Conservation (phyloP, 352 stramenopile genomes). For the Phytophthora ramorum region DNA sequence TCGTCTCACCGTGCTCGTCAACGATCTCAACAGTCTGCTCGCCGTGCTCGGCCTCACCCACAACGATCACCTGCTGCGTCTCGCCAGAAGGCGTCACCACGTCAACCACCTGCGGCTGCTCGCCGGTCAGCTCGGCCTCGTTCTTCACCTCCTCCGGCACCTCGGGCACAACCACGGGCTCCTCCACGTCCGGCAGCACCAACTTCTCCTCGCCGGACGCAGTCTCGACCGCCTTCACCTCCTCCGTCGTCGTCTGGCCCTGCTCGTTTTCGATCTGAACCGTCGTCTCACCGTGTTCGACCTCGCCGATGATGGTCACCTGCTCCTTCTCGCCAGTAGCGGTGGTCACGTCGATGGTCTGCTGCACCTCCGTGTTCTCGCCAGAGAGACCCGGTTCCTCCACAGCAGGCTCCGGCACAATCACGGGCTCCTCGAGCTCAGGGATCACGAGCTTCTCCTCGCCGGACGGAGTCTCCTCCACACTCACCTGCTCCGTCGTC, state of each 20-base stretch:
- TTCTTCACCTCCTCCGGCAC: conserved; percentile 36
- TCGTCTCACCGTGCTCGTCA: conserved; percentile 5
- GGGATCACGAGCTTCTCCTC: not conserved
- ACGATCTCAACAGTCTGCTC: conserved; percentile 12
- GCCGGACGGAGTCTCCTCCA: not conserved
- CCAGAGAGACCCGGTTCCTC: not conserved
- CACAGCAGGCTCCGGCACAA: not conserved
- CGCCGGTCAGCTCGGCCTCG: conserved; percentile 4
- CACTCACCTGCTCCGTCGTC: not conserved
- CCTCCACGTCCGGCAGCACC: conserved; percentile 7
- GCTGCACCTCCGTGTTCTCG: not conserved
- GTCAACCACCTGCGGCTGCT: conserved; percentile 15
- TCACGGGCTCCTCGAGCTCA: not conserved
- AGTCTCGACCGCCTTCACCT: conserved; percentile 10
- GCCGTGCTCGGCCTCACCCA: conserved; percentile 17
- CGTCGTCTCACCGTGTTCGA: not conserved
- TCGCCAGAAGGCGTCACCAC: conserved; percentile 11
- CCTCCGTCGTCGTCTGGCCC: not conserved
- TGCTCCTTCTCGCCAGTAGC: conserved; percentile 1
- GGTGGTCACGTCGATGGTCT: not conserved
- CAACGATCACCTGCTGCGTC: conserved; percentile 11
- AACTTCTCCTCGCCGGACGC: conserved; percentile 3
- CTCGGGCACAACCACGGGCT: conserved; percentile 12
- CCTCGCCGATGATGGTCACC: conserved; percentile 3
- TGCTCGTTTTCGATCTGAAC: conserved; percentile 3